Base-by-base conservation (phyloP, 805 yeast genomes). In the Monosporozyma aquatica region DNA sequence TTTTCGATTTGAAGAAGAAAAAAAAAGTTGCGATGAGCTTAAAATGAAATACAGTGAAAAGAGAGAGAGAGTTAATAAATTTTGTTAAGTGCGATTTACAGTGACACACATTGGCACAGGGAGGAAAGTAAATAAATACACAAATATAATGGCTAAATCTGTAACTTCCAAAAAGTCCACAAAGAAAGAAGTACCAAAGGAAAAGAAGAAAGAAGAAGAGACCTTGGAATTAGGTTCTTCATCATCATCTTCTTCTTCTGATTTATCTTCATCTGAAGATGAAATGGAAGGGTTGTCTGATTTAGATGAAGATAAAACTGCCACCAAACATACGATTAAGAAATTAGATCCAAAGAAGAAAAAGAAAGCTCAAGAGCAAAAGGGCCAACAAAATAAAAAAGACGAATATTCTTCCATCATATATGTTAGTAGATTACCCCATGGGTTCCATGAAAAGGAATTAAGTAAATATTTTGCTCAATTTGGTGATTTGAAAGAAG, bases 401-500 rank as follows among this genome's bases (percentile, higher is more conserved):
- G 51, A 56, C 30, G 53, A 55, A 22, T 67, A 68, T 25, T 70
- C 76, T 38, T 87, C 90, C 28, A 86, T 87, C 42, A 68, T 92
- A 42, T 92, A 89, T 62, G 75, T 92, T 27, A 96, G 97, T 42
- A 78, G 97, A 59, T 72, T 92, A 49, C 98, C 98, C 37, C 80
- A 82, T 53, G 95, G 95, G 33, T 87, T 92, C 68, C 80, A 87
- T 54, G 97, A 92, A 65, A 70, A 65, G 30, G 90, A 84, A 61
- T 47, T 70, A 70, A 74, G 74, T 47, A 75, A 77, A 55, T 92
- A 92, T 65, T 90, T 92, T 61, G 65, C 75, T 38, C 98, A 92
- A 67, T 92, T 92, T 66, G 98, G 98, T 47, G 80, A 75, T 30
- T 80, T 92, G 45, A 70, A 77, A 37, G 78, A 86, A 52, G 72